A percentile compares a stretch with the other conserved stretches of the same genome.
Evolutionary conservation across 1,139 yeast species (phyloP).

Genomic region (Suhomyces choctaworum): DNA sequence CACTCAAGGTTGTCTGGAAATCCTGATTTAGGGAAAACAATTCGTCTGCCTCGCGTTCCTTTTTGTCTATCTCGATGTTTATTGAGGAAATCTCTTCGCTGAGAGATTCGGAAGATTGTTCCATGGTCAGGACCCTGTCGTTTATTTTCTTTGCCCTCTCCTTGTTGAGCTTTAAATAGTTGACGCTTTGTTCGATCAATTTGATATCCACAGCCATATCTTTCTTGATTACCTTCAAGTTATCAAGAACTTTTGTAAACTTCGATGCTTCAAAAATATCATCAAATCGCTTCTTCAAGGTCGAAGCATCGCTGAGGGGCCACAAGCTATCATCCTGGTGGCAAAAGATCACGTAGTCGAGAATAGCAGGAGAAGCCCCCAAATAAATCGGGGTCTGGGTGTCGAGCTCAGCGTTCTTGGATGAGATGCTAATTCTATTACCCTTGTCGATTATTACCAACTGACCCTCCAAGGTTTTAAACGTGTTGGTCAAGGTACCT

Average conservation of each 20-base stretch:
- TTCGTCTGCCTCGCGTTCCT: conserved; percentile 59
- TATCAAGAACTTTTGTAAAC: conserved; percentile 87
- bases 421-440: conserved; percentile 71
- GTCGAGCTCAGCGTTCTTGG: conserved; percentile 85
- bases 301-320: conserved; percentile 94
- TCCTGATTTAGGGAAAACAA: conserved; percentile 79
- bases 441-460: conserved; percentile 65
- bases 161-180: conserved; percentile 70
- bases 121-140: conserved; percentile 47
- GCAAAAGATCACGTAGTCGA: conserved; percentile 93
- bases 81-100: conserved; percentile 52
- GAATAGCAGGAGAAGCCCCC: conserved; percentile 84
- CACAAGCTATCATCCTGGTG: conserved; percentile 97
- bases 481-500: conserved; percentile 52
- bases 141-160: conserved; percentile 66
- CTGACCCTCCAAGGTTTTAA: conserved; percentile 91
- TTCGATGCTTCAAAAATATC: conserved; percentile 95
- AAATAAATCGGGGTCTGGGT: conserved; percentile 74
- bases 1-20: conserved; percentile 71
- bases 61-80: conserved; percentile 46
- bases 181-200: conserved; percentile 73
- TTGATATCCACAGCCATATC: conserved; percentile 76
- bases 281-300: conserved; percentile 87
- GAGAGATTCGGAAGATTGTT: conserved; percentile 44
- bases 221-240: conserved; percentile 70